Conservation (phyloP, 495 filamentous ascomycete species). For the Viridothelium virens region DNA sequence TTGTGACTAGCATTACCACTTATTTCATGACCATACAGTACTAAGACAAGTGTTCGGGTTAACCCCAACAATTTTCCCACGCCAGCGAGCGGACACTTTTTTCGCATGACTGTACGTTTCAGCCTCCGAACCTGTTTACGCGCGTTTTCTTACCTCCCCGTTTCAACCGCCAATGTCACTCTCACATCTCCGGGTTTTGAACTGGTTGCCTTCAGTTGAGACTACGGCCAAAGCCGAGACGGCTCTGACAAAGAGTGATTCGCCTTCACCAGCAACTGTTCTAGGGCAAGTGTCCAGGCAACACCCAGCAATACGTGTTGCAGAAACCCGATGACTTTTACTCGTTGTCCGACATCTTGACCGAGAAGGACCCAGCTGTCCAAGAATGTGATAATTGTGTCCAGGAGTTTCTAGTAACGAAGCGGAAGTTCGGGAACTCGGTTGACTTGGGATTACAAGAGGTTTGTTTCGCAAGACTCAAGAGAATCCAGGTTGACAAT, state of each 20-base stretch:
- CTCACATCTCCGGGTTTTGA: neutral
- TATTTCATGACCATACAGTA: too few species aligned
- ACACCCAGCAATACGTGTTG: neutral
- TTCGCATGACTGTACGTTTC: neutral
- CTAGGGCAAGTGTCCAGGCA: neutral
- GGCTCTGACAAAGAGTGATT: neutral
- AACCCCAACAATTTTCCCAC: too few species aligned
- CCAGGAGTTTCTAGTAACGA: neutral
- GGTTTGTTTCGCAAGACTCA: neutral
- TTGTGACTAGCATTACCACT: too few species aligned
- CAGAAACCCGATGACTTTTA: neutral
- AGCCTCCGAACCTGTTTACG: neutral
- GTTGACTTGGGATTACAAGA: neutral
- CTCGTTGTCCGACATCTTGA: neutral
- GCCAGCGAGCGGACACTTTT: too few species aligned
- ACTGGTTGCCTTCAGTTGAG: constrained; percentile 4
- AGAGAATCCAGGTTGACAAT: constrained; percentile 4
- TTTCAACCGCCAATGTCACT: neutral
- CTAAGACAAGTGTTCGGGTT: too few species aligned
- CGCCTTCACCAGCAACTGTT: neutral
- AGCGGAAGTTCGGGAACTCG: neutral
- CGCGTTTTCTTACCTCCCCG: neutral
- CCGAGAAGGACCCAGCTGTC: constrained; percentile 2
- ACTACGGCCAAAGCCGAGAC: neutral
- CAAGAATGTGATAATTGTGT: neutral